Base-by-base conservation (phyloP, 345 rosid species). In the Alliaria petiolata region DNA sequence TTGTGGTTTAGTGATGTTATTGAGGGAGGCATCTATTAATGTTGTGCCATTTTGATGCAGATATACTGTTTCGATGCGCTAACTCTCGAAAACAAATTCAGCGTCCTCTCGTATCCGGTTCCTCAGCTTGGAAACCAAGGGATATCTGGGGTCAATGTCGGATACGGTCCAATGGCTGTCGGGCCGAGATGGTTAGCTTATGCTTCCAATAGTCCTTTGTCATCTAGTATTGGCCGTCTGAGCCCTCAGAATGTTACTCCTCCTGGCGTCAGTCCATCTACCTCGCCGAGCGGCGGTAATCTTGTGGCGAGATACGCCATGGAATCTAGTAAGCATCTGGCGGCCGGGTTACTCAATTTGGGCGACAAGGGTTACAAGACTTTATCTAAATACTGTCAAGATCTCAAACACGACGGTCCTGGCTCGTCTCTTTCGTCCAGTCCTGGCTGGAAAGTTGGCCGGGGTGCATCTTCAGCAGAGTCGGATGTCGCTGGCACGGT, bases 121-220 rank as follows among this genome's bases (percentile, higher is more conserved):
- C 99, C 92, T 43, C 99, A 88, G 40, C 70, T 85, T 71, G 95
- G 90, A 73, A 88, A 86, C 72, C 95, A 85, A 76, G 97, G 97
- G 80, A 64, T 79, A 38, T 40, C 71, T 54, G 95, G 93, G 73
- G 80, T 89, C 62, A 89, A 89, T 80, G 62, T 89, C 17, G 99
- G 99, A 36, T 89, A 89, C 71, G 99, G 99, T 63, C 99, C 99
- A 64, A 88, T 91, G 99, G 92, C 95, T 72, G 87, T 95, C 65
- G 99, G 99, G 54, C 84, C 95, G 15, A 85, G 96, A 79, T 95
- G 98, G 99, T 81, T 95, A 81, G 99, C 97, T 75, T 95, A 89
- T 88, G 92, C 98, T 76, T 85, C 99, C 52, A 85, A 83, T 71
- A 89, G 73, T 47, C 97, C 97, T 8, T 78, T 91, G 75, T 79